phyloP scores from a whole-genome alignment of 306 rosid genomes.

The Quercus suber region DNA sequence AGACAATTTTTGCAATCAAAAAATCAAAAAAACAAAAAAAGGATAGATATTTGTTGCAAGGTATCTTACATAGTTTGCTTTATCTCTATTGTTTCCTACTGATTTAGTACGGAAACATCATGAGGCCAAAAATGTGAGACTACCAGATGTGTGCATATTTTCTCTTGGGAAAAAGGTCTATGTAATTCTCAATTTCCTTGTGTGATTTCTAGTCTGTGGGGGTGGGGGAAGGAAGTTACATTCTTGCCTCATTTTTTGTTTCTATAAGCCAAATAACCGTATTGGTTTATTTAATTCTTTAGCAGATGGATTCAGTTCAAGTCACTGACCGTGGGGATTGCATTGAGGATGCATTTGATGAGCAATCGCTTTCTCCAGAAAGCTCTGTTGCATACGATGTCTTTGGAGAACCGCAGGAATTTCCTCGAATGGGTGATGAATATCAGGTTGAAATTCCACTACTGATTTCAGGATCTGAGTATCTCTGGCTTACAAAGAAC shows the following conservation, averaged over 20 bases:
- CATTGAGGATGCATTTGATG: slow-evolving; percentile 41
- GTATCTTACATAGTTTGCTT: neutral
- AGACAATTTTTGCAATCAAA: neutral
- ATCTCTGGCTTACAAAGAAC: slow-evolving; percentile 30
- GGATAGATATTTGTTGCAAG: slow-evolving; percentile 6
- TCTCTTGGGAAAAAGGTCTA: slow-evolving; percentile 4
- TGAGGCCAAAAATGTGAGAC: slow-evolving; percentile 3
- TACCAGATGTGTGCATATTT: slow-evolving; percentile 3
- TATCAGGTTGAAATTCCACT: slow-evolving; percentile 69
- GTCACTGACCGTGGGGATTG: slow-evolving; percentile 33
- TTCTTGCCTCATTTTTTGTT: slow-evolving; percentile 12
- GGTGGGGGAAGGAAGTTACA: neutral
- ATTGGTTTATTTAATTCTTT: slow-evolving; percentile 11
- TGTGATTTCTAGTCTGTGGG: neutral
- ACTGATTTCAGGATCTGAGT: slow-evolving; percentile 39
- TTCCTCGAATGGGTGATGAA: slow-evolving; percentile 70
- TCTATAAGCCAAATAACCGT: neutral
- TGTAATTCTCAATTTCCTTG: neutral
- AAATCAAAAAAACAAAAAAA: neutral
- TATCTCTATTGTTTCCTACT: neutral
- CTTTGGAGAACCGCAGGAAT: slow-evolving; percentile 57
- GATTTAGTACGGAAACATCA: slow-evolving; percentile 13
- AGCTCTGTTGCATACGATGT: slow-evolving; percentile 43
- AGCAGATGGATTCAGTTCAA: slow-evolving; percentile 57
- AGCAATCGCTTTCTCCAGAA: slow-evolving; percentile 45